A percentile compares a stretch with the other conserved stretches of the same genome.
Evolutionary conservation across 2,329 filamentous ascomycete species (phyloP).

Genomic region (Cryoendolithus antarcticus): DNA sequence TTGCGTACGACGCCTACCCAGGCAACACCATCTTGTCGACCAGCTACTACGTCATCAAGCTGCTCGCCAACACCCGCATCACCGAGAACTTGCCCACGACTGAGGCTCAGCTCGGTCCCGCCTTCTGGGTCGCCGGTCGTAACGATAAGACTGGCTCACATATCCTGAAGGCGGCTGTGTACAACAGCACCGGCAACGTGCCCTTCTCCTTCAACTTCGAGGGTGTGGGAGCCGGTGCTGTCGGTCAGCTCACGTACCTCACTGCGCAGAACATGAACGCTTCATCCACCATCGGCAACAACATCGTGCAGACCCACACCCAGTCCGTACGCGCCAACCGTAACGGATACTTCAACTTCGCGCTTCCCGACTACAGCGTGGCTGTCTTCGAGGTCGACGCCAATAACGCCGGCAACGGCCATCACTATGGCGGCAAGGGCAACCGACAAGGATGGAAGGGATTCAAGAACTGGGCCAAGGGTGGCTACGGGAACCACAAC

Average conservation of each 20-base stretch:
- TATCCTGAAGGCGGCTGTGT: conserved; percentile 37
- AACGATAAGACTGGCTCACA: conserved; percentile 24
- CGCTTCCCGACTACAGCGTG: conserved; percentile 43
- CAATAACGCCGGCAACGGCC: conserved; percentile 2
- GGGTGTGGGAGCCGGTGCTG: conserved; percentile 21
- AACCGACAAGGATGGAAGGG: conserved; percentile 9
- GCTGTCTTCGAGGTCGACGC: conserved; percentile 37
- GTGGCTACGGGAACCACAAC: neutral
- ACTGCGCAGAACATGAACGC: conserved; percentile 23
- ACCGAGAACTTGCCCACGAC: conserved; percentile 32
- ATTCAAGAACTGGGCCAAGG: conserved; percentile 6
- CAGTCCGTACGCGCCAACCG: conserved; percentile 29
- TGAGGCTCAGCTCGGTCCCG: conserved; percentile 25
- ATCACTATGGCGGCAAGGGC: conserved; percentile 5
- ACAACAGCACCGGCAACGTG: conserved; percentile 33
- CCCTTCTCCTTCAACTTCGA: conserved; percentile 26
- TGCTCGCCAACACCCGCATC: conserved; percentile 33
- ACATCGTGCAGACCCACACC: conserved; percentile 37
- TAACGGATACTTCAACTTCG: conserved; percentile 40
- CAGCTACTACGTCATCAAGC: conserved; percentile 24
- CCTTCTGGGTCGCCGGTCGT: conserved; percentile 35
- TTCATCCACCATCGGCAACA: conserved; percentile 26
- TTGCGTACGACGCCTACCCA: conserved; percentile 29
- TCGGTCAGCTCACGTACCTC: conserved; percentile 30
- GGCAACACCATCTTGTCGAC: conserved; percentile 18